Base-by-base conservation (phyloP, 2,329 filamentous ascomycete species). In the Blumeriella jaapii region DNA sequence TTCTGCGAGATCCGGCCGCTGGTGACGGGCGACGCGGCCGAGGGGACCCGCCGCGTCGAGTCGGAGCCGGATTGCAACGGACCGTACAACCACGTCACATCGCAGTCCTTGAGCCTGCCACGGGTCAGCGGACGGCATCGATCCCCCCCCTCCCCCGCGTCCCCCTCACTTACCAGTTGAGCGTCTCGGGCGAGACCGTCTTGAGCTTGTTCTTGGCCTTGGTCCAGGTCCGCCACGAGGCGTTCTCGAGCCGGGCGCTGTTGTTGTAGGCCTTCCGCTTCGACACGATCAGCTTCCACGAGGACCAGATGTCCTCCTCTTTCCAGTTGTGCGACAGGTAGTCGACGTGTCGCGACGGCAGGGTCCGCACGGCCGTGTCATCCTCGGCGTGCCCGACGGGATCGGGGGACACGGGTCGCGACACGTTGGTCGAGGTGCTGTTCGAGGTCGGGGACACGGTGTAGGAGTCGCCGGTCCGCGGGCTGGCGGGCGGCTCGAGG, bases 271-370 rank as follows among this genome's bases (percentile, higher is more conserved):
- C 72, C 40, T 75, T 76, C 50, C 80, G 70, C 51, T 84, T 82
- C 17, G 82, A 78, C 11, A 87, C 77, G 49, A 96, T 84, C 55
- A 93, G 91, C 55, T 86, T 78, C 91, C 91, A 96, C 1, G 89
- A 95, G 5, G 83, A 80, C 87, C 87, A 96, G 11, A 96, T 93
- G 59, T 98, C 91, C 60, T 96, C 89, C 60, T 96, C 87, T 43
- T 73, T 77, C 91, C 91, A 98, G 45, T 93, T 78, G 55, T 96
- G 84, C 12, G 87, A 93, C 23, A 96, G 68, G 55, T 96, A 98
- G 62, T 98, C 96, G 40, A 98, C 61, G 40, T 96, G 89, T 36
- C 84, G 72, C 11, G 86, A 75, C 2, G 77, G 78, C 48, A 61
- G 50, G 64, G 74, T 49, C 68, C 74, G 28, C 65, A 18, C 16